A percentile compares a stretch with the other conserved stretches of the same genome.
Evolutionary conservation across 208 protist genomes (phyloP).

Genomic region (Acanthamoeba castellanii): DNA sequence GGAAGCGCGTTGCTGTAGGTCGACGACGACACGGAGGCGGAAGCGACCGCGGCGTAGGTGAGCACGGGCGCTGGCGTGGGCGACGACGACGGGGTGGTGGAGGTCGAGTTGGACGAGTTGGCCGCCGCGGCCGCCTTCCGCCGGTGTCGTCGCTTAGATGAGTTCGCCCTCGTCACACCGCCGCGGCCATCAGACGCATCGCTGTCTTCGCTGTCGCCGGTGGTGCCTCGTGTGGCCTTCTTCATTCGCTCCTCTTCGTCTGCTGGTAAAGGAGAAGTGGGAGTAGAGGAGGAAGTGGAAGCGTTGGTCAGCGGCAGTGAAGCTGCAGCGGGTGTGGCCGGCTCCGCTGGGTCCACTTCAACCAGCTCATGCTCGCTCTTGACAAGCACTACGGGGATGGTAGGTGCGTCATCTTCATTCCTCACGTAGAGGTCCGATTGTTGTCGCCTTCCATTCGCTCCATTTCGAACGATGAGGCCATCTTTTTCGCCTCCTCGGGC

Average conservation of each 20-base stretch:
- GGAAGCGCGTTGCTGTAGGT: not conserved
- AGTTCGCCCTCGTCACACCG: not conserved
- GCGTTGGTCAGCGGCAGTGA: no score
- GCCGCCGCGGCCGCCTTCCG: not conserved
- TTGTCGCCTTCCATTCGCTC: no score
- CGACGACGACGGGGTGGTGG: not conserved
- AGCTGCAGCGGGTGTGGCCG: no score
- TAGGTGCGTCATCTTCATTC: not conserved
- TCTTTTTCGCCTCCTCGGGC: not conserved
- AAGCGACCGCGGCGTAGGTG: slow-evolving; percentile 32
- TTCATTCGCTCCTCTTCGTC: not conserved
- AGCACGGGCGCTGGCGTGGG: not conserved
- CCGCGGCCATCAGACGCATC: not conserved
- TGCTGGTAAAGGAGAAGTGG: no score
- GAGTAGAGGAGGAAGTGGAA: no score
- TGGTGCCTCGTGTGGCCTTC: not conserved
- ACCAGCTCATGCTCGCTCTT: not conserved
- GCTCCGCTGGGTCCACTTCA: not conserved
- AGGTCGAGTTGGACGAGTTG: not conserved
- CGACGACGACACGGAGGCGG: not conserved
- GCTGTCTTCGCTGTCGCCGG: no score
- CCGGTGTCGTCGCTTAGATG: not conserved
- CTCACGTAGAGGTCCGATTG: no score
- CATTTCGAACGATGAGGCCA: no score
- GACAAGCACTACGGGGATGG: not conserved